Conservation (phyloP, 164 flowering plant genomes). For the Liquidambar formosana region DNA sequence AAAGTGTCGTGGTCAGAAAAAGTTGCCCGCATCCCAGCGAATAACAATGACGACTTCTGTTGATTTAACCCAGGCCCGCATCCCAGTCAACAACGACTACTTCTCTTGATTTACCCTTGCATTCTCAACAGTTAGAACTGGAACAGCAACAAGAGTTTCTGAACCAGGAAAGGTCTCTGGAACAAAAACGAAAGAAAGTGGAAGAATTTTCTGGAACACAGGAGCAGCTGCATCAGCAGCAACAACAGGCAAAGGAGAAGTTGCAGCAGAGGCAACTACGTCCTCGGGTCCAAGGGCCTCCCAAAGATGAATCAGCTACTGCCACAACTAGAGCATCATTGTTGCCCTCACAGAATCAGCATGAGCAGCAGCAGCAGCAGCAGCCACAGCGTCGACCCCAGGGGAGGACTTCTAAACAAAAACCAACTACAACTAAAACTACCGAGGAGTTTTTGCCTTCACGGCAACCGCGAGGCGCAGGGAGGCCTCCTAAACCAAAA, state of each 20-base stretch:
- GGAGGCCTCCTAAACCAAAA: conserved; percentile 16
- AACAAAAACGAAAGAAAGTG: not conserved
- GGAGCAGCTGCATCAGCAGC: too few relatives aligned
- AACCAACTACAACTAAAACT: too few relatives aligned
- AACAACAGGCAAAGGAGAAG: too few relatives aligned
- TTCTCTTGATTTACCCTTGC: not conserved
- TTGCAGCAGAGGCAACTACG: too few relatives aligned
- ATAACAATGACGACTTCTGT: too few relatives aligned
- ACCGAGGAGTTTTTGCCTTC: too few relatives aligned
- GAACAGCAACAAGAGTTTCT: not conserved
- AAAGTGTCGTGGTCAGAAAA: not conserved
- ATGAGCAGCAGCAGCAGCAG: conserved; percentile 4
- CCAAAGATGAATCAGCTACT: too few relatives aligned
- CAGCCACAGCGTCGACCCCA: not conserved
- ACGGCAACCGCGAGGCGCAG: conserved; percentile 3
- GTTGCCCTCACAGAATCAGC: not conserved
- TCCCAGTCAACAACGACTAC: too few relatives aligned
- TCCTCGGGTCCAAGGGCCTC: too few relatives aligned
- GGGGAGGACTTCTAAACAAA: too few relatives aligned
- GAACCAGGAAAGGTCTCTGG: not conserved
- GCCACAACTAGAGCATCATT: not conserved
- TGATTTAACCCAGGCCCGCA: not conserved
- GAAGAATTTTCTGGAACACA: not conserved
- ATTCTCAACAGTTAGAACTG: not conserved
- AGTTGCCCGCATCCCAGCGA: not conserved